A percentile compares a stretch with the other conserved stretches of the same genome.
Conservation (phyloP, 2,329 filamentous ascomycete genomes). For the Penicillium brevicompactum region DNA sequence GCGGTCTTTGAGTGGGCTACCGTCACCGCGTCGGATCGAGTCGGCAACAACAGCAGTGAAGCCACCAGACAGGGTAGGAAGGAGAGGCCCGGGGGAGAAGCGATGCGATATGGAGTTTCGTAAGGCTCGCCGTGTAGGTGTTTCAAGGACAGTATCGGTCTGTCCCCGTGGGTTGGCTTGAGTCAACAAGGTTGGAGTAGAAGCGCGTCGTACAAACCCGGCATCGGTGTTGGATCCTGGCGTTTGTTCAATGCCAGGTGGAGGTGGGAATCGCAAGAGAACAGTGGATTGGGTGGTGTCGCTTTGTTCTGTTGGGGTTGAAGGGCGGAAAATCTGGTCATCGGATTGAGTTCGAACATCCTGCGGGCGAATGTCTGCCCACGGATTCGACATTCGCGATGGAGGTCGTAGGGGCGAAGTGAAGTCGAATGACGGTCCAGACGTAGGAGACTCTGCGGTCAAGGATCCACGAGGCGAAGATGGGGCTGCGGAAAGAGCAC, state of each 20-base stretch:
- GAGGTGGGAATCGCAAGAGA: slow-evolving; percentile 42
- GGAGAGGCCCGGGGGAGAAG: slow-evolving; percentile 61
- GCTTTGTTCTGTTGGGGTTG: slow-evolving; percentile 29
- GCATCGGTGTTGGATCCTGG: slow-evolving; percentile 12
- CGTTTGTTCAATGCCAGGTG: slow-evolving; percentile 36
- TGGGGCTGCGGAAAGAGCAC: slow-evolving; percentile 33
- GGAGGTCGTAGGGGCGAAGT: slow-evolving; percentile 37
- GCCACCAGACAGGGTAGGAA: slow-evolving; percentile 62
- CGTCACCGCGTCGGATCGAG: slow-evolving; percentile 60
- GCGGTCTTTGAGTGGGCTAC: slow-evolving; percentile 40
- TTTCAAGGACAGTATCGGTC: slow-evolving; percentile 36
- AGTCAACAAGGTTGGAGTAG: slow-evolving; percentile 20
- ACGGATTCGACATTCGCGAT: slow-evolving; percentile 41
- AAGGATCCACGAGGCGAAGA: slow-evolving; percentile 38
- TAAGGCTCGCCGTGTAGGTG: slow-evolving; percentile 38
- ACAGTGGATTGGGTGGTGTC: slow-evolving; percentile 33
- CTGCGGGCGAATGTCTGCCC: slow-evolving; percentile 33
- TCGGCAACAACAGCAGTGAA: slow-evolving; percentile 67
- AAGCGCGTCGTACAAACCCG: slow-evolving; percentile 18
- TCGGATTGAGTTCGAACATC: slow-evolving; percentile 23
- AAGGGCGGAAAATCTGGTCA: slow-evolving; percentile 25
- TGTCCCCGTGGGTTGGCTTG: slow-evolving; percentile 23
- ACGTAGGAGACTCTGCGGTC: slow-evolving; percentile 31
- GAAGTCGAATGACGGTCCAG: slow-evolving; percentile 28
- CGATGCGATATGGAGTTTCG: slow-evolving; percentile 53